Base-by-base conservation (phyloP, 2,329 filamentous ascomycete genomes). In the Fusarium compactum region DNA sequence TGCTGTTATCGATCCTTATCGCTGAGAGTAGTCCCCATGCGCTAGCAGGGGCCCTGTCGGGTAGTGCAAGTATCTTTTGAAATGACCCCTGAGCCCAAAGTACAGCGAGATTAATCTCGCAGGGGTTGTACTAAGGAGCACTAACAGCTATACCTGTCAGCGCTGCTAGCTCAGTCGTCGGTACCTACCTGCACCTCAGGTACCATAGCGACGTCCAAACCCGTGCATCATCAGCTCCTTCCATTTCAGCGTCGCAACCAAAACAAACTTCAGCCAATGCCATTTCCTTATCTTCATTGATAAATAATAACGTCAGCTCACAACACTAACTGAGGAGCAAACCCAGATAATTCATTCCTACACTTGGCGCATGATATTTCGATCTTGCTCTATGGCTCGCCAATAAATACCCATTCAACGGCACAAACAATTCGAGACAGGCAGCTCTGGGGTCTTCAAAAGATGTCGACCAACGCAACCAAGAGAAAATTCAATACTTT, bases 401-500 rank as follows among this genome's bases (percentile, higher is more conserved):
- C 20, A 32, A 27, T 27, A 18, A 48, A 44, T 24, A 45, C 29
- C 14, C 18, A 41, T 34, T 16, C 15, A 20, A 25, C 25, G n/a
- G 44, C 16, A 9, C 12, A 29, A 24, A 43, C 43, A 16, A 14
- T 20, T 7, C 10, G 40, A n/a, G 7, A 46, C n/a, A 45, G 25
- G 20, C n/a, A 50, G 18, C 29, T 29, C n/a, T 11, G 15, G 6
- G 8, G 24, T 32, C n/a, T 24, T 46, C 18, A 15, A 44, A 82
- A 64, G 69, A 92, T 94, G 63, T 67, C 64, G 6, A 67, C 50
- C 84, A 92, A 92, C 77, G 88, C 91, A 25, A 93, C 91, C n/a
- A 95, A 95, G 82, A 87, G 92, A 74, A 95, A 95, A 80, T 94
- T 95, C 83, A 92, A 94, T 80, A 87, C 87, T 74, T 85, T 94